phyloP scores from a whole-genome alignment of 2,329 filamentous ascomycete genomes.

The Purpureocillium lavendulum region DNA sequence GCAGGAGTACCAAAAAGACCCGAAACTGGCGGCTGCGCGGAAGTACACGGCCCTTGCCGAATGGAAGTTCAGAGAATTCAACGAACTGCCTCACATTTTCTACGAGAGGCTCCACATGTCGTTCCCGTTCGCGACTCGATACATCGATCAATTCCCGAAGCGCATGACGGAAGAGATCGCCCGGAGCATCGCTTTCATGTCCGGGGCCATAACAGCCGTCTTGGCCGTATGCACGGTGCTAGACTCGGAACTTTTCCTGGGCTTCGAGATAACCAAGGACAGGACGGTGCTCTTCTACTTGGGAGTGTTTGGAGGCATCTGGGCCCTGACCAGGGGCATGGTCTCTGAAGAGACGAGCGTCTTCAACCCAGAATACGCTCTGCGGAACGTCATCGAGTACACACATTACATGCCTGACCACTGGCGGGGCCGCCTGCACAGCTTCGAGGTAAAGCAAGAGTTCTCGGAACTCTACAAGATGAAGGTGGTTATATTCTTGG shows the following conservation, averaged over 20 bases:
- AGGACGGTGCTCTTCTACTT: slow-evolving; percentile 88
- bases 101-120: slow-evolving; percentile 88
- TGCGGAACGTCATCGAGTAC: slow-evolving; percentile 83
- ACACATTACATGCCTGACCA: slow-evolving; percentile 86
- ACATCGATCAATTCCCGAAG: slow-evolving; percentile 94
- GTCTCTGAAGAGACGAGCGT: slow-evolving; percentile 83
- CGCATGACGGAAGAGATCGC: slow-evolving; percentile 82
- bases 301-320: slow-evolving; percentile 72
- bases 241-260: slow-evolving; percentile 83
- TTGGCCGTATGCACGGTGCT: slow-evolving; percentile 77
- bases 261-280: slow-evolving; percentile 84
- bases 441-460: slow-evolving; percentile 83
- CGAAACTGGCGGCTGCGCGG: slow-evolving; percentile 69
- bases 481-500: slow-evolving; percentile 83
- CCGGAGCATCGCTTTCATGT: slow-evolving; percentile 77
- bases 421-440: slow-evolving; percentile 87
- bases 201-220: slow-evolving; percentile 79
- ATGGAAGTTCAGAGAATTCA: slow-evolving; percentile 99
- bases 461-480: slow-evolving; percentile 88
- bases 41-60: slow-evolving; percentile 89
- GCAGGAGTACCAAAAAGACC: slow-evolving; percentile 91
- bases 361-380: slow-evolving; percentile 84
- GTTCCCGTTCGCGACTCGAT: slow-evolving; percentile 83
- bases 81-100: slow-evolving; percentile 89
- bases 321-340: slow-evolving; percentile 73